phyloP scores from a whole-genome alignment of 208 protist species.

The Trichomonas gallinae region DNA sequence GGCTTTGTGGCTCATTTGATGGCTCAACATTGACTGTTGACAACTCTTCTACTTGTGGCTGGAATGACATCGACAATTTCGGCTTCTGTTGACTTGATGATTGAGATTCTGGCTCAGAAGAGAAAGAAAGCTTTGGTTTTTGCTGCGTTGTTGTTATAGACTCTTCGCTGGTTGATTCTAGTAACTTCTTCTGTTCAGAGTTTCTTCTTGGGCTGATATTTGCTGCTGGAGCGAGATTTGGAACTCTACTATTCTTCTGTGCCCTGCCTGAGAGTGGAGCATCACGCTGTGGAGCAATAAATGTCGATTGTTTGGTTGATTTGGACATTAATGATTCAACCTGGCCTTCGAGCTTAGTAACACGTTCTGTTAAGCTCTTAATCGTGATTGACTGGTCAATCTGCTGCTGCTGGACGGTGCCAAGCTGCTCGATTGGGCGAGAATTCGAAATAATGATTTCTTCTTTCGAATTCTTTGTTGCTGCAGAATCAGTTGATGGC shows the following conservation, averaged over 20 bases:
- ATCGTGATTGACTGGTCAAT: background rate
- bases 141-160: too few relatives aligned
- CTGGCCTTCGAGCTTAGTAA: background rate
- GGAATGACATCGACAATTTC: background rate
- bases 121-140: too few relatives aligned
- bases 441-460: background rate
- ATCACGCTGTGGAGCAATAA: background rate
- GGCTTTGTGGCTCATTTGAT: background rate
- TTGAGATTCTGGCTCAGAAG: too few relatives aligned
- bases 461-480: background rate
- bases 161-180: too few relatives aligned
- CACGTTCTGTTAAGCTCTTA: background rate
- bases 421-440: background rate
- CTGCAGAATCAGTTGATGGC: too few relatives aligned
- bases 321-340: background rate
- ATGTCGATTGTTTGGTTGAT: background rate
- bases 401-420: background rate
- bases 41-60: background rate
- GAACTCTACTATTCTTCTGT: background rate
- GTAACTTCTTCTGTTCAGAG: background rate
- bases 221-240: background rate
- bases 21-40: background rate
- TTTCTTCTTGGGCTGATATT: background rate
- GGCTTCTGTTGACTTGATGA: background rate
- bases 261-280: background rate